These are phyloP conservation scores for Dendrobium chrysotoxum DNA, from an alignment of 106 monocot species.

Conservation along the genomic window DNA sequence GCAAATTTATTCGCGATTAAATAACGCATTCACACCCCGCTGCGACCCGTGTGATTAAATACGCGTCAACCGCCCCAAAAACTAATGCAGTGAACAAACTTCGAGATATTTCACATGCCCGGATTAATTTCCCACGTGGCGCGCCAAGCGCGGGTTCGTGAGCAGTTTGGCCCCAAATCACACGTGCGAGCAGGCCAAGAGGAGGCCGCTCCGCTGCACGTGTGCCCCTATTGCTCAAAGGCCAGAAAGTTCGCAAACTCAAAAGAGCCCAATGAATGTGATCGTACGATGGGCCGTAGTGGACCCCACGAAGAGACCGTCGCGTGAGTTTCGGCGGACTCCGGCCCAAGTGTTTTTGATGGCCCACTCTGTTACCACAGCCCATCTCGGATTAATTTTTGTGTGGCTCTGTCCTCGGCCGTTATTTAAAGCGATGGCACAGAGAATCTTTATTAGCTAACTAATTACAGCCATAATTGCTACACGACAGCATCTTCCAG, in stretches of 20 bases:
- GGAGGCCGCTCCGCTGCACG: neutral
- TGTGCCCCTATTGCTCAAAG: neutral
- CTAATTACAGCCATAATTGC: neutral
- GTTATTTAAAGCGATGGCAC: slow-evolving; percentile 2
- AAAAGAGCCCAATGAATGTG: neutral
- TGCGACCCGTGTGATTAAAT: too few species aligned
- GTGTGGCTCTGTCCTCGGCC: neutral
- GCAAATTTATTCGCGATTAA: too few species aligned
- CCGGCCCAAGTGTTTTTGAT: neutral
- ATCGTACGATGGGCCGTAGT: neutral
- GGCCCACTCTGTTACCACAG: neutral
- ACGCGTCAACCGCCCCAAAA: too few species aligned
- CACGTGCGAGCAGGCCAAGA: neutral
- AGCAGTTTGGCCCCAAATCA: neutral
- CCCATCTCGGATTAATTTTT: neutral
- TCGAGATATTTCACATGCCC: too few species aligned
- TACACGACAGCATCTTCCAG: slow-evolving; percentile 4
- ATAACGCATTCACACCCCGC: too few species aligned
- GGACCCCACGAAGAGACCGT: neutral
- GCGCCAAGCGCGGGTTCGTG: too few species aligned
- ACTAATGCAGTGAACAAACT: too few species aligned
- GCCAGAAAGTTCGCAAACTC: too few species aligned
- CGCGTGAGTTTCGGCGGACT: too few species aligned
- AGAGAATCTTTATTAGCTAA: slow-evolving; percentile 6
- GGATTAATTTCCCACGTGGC: too few species aligned